phyloP scores from a whole-genome alignment of 1,284 basidiomycete species.

The Somion occarium region DNA sequence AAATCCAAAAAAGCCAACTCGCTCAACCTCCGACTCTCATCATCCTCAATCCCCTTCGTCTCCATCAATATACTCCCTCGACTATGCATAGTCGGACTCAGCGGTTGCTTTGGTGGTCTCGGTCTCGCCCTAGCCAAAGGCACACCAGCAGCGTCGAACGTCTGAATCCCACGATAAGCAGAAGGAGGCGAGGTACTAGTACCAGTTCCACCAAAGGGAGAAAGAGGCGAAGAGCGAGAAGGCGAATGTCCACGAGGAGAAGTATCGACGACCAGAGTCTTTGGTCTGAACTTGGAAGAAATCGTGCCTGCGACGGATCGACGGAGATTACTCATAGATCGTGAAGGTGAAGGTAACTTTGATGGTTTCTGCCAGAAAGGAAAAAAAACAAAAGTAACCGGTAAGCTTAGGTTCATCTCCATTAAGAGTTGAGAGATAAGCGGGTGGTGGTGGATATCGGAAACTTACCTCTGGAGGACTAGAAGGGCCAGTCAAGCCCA shows the following conservation, averaged over 20 bases:
- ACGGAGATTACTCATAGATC: slow-evolving; percentile 27
- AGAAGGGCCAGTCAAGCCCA: not conserved
- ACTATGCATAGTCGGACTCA: slow-evolving; percentile 55
- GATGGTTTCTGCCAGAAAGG: not conserved
- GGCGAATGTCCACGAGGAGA: not conserved
- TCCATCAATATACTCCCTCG: slow-evolving; percentile 48
- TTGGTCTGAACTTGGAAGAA: slow-evolving; percentile 16
- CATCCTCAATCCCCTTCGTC: slow-evolving; percentile 52
- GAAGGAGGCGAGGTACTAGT: not conserved
- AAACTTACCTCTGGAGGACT: slow-evolving; percentile 7
- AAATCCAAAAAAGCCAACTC: slow-evolving; percentile 64
- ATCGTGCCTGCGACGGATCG: slow-evolving; percentile 22
- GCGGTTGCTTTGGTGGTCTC: slow-evolving; percentile 40
- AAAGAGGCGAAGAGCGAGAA: not conserved
- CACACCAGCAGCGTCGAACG: too few species aligned
- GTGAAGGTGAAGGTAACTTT: slow-evolving; percentile 15
- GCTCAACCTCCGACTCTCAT: slow-evolving; percentile 59
- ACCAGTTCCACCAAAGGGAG: not conserved
- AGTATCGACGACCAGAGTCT: slow-evolving; percentile 12
- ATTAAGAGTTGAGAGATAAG: not conserved
- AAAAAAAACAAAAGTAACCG: not conserved
- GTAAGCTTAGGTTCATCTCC: not conserved
- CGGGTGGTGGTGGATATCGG: too few species aligned
- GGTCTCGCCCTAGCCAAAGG: slow-evolving; percentile 13
- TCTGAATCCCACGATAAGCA: too few species aligned